Evolutionary conservation across 768 basidiomycete genomes (phyloP), one percentile per base, ranked within the genome.

Genomic region (Hericium alpestre): DNA sequence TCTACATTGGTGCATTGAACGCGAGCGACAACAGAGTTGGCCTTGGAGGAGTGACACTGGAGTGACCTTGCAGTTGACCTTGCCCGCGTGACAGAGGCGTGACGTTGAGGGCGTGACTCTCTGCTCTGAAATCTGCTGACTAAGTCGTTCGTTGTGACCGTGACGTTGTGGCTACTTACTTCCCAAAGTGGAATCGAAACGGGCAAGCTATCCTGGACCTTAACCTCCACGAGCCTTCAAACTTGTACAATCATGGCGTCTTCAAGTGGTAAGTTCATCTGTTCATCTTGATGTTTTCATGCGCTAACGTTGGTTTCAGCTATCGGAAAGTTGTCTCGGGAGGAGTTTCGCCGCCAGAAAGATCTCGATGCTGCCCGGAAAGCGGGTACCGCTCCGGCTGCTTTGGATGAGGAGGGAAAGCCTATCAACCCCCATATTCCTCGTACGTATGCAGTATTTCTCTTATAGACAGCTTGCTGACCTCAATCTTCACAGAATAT

Each of bases 341-440:
- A 96, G 71, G 94, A 97, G 69, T 95, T 91, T 67, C 82, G 94
- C 50, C 82, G 91, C 23, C 90, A 95, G 71, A 96, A 96, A 71
- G 95, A 97, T 69, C 83, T 98, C 56, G 95, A 97, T 71, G 95
- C 95, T 4, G 95, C 95, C 58, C 89, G 95, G 55, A 98, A 97
- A 75, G 96, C 95, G 39, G 95, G 96, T 72, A 98, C 95, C 10
- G 96, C 94, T 12, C 91, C 94, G 20, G 92, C 95, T 23, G 94
- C 93, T 32, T 77, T 96, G 37, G 96, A 99, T 67, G 90, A 93
- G 70, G 87, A 96, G 70, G 96, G 96, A 53, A 85, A 81, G 65
- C 84, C 93, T 52, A 98, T 99, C 74, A 99, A 98, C 66, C 96
- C 96, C 38, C 96, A 99, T 71, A 98, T 99, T 74, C 96, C 96